These are phyloP conservation scores for Haplosporangium sp. DNA, from an alignment of 371 early-diverging fungal species.

Conservation along the genomic window DNA sequence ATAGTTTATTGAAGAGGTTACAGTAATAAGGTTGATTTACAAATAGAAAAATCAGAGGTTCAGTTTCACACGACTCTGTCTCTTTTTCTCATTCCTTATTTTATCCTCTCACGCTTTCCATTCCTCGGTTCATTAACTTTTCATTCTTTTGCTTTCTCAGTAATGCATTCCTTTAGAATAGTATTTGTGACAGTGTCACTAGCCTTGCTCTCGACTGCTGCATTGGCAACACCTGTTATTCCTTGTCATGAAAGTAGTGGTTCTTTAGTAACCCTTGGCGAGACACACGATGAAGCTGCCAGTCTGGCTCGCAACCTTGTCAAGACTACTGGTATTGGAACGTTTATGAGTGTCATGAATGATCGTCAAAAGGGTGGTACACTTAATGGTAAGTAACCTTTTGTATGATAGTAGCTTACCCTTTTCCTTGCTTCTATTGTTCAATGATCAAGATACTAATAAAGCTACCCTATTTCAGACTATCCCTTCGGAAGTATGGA, in stretches of 20 bases:
- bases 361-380: slow-evolving; percentile 12
- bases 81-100: slow-evolving; percentile 1
- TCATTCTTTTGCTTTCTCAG: no score
- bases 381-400: slow-evolving; percentile 24
- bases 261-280: slow-evolving; percentile 18
- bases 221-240: slow-evolving; percentile 27
- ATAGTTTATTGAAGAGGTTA: no score
- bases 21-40: neutral
- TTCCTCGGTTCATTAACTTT: neutral
- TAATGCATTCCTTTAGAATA: slow-evolving; percentile 30
- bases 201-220: slow-evolving; percentile 22
- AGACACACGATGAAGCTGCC: slow-evolving; percentile 50
- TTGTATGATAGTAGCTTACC: no score
- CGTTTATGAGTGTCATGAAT: slow-evolving; percentile 56
- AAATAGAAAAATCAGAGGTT: neutral
- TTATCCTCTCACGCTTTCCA: neutral
- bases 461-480: slow-evolving; percentile 25
- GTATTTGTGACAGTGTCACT: slow-evolving; percentile 25
- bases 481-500: slow-evolving; percentile 71
- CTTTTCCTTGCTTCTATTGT: no score
- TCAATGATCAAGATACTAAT: no score
- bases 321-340: slow-evolving; percentile 48
- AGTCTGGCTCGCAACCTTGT: slow-evolving; percentile 43
- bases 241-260: slow-evolving; percentile 10
- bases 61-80: neutral